Evolutionary conservation across 164 flowering plant species (phyloP).

Genomic region (Aristolochia californica): DNA sequence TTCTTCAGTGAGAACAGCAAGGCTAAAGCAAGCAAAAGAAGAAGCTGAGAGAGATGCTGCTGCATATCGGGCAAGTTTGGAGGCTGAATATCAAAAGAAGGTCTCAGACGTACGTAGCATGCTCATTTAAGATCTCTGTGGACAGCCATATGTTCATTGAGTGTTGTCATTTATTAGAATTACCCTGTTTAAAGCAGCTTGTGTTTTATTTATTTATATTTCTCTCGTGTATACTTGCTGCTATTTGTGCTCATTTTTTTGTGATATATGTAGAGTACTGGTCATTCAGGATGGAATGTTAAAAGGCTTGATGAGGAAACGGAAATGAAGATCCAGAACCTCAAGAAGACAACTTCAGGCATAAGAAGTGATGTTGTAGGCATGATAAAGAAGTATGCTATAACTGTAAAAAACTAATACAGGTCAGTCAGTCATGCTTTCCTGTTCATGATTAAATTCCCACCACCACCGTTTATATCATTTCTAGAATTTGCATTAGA

Average conservation of each 20-base stretch:
- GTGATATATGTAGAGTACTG: slow-evolving; percentile 25
- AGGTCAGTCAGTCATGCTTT: neutral
- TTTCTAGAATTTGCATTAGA: too few relatives aligned
- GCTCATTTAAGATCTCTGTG: too few relatives aligned
- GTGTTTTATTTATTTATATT: neutral
- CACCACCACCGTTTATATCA: too few relatives aligned
- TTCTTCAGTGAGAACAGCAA: slow-evolving; percentile 31
- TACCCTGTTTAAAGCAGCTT: too few relatives aligned
- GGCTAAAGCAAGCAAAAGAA: slow-evolving; percentile 62
- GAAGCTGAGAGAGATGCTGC: slow-evolving; percentile 53
- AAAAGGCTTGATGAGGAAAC: slow-evolving; percentile 56
- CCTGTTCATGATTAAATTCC: too few relatives aligned
- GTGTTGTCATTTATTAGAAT: too few relatives aligned
- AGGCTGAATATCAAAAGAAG: slow-evolving; percentile 38
- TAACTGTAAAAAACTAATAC: slow-evolving; percentile 23
- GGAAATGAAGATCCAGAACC: slow-evolving; percentile 24
- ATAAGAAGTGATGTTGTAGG: slow-evolving; percentile 27
- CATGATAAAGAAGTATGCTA: slow-evolving; percentile 42
- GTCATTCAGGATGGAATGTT: slow-evolving; percentile 33
- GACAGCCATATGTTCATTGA: too few relatives aligned
- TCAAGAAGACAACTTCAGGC: slow-evolving; percentile 23
- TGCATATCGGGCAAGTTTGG: slow-evolving; percentile 35
- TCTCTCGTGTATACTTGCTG: neutral
- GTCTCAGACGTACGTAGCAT: slow-evolving; percentile 31
- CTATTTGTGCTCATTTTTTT: neutral